Evolutionary conservation across 495 filamentous ascomycete genomes (phyloP).

Genomic region (Cairneyella variabilis): DNA sequence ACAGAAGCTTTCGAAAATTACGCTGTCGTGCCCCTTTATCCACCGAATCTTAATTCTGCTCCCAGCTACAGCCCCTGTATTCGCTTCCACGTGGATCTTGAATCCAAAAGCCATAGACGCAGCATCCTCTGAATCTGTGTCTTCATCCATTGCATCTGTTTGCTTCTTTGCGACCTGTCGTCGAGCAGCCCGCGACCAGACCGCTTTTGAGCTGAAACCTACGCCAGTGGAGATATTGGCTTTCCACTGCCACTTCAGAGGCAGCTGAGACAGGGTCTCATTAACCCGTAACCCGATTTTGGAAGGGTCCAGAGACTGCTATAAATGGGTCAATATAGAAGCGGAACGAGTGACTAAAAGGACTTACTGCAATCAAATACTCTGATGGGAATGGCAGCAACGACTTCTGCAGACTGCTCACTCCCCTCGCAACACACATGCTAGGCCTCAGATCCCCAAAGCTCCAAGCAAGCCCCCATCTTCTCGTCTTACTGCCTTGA

Average conservation of each 20-base stretch:
- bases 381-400: constrained; percentile 57
- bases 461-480: constrained; percentile 90
- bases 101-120: constrained; percentile 46
- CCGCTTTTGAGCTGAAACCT: constrained; percentile 57
- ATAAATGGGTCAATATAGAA: constrained; percentile 8
- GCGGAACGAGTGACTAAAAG: background rate
- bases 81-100: constrained; percentile 30
- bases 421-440: constrained; percentile 54
- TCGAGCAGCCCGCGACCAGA: constrained; percentile 69
- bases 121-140: constrained; percentile 28
- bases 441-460: constrained; percentile 65
- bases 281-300: constrained; percentile 32
- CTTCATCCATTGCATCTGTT: constrained; percentile 10
- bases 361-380: constrained; percentile 42
- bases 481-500: constrained; percentile 72
- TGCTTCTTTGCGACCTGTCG: constrained; percentile 33
- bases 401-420: constrained; percentile 52
- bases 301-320: constrained; percentile 9
- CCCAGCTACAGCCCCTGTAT: background rate
- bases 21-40: constrained; percentile 69
- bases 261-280: constrained; percentile 38
- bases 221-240: constrained; percentile 39
- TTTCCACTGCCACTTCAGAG: constrained; percentile 51
- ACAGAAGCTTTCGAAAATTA: constrained; percentile 84
- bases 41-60: constrained; percentile 55